Base-by-base conservation (phyloP, 2,329 filamentous ascomycete genomes). In the Talaromyces piceae region DNA sequence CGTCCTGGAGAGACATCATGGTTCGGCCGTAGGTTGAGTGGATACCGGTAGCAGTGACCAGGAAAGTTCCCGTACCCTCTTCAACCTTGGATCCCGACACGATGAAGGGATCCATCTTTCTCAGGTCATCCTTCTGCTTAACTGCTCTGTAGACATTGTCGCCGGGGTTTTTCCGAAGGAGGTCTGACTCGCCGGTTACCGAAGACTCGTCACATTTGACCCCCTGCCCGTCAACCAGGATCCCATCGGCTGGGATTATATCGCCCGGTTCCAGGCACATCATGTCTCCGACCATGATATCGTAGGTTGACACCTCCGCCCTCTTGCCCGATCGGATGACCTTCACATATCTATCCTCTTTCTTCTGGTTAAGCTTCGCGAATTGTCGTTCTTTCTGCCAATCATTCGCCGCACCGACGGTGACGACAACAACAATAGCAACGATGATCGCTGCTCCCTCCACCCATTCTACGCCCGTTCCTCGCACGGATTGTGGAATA, bases 321-420 rank as follows among this genome's bases (percentile, higher is more conserved):
- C 82, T 82, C 58, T 77, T 82, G 26, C 86, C 88, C 1, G 86
- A 90, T n/a, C 88, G 83, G 47, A 87, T 73, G 8, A 88, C 83
- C 55, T 88, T 89, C 58, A 91, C 82, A 46, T 79, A 73, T 28
- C 87, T 79, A 61, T 89, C 83, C 46, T 89, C 83, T 66, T 91
- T 91, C 63, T 88, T 88, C 65, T 82, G 82, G 68, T 90, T 90
- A 53, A 91, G 72, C 65, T 88, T 88, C 33, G 87, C 84, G 60
- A 91, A 91, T 61, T 88, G 85, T 43, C 84, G 78, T 64, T 90
- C 87, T 67, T 90, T 90, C 61, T 91, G 87, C 77, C 83, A 91
- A 63, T 91, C 87, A 57, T 89, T 91, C 28, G 83, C 72, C n/a
- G 87, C 86, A 54, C 86, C 87, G 18, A 88, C 87, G 16, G 86